Evolutionary conservation across 352 stramenopile species (phyloP), one percentile per base, ranked within the genome.

Genomic region (Phytophthora fragariae): DNA sequence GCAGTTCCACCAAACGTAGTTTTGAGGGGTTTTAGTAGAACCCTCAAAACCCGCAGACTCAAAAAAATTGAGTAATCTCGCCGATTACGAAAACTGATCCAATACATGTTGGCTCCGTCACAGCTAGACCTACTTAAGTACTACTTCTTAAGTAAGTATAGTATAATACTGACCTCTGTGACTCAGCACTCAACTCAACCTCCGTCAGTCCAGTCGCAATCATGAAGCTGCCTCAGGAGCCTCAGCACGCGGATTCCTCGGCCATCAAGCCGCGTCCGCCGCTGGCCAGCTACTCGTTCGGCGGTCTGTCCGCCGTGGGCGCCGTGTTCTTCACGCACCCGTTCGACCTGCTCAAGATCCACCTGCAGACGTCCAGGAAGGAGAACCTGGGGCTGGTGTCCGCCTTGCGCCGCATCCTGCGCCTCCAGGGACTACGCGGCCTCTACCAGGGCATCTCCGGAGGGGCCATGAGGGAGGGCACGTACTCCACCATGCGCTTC

Each of bases 281-380:
- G 47, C 70, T 90, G 14, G 81, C 76, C 71, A 92, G 86, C 73
- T 95, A 94, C 74, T 58, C 66, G 37, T 92, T 95, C 68, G 88
- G 88, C 37, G 88, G 88, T n/a, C 52, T 91, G 41, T 91, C 88
- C 54, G 86, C 88, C n/a, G 88, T 95, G 4, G 85, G 86, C 44
- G 86, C 88, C 58, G 88, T 93, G 57, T 94, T 93, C 81, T 95
- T 95, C 77, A 95, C 88, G 58, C 88, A 95, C 66, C 86, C 86
- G 67, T 94, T 95, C 61, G 88, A 95, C 68, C 64, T 95, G 61
- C 78, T 95, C 56, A 95, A 95, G 53, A 87, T 95, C 24, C 88
- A 93, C 39, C 64, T 94, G 56, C 88, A 95, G 74, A 95, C 88
- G 57, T 91, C 85, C 56, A 90, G 87, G 72, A 89, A 90, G 44